Conservation (phyloP, 2,329 filamentous ascomycete genomes). For the Arthroderma sp. region DNA sequence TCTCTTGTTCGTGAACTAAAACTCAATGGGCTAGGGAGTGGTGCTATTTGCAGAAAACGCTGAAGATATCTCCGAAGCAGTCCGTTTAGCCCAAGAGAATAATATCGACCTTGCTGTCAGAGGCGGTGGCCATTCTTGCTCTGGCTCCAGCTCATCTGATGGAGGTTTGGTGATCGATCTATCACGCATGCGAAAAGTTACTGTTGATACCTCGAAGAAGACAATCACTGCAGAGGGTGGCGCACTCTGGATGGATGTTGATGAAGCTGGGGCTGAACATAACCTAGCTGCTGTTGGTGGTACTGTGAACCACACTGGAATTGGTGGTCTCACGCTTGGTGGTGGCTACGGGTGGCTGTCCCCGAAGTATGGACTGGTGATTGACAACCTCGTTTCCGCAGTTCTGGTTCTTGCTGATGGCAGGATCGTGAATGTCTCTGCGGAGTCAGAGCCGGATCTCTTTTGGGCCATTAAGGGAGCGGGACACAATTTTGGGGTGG, state of each 20-base stretch:
- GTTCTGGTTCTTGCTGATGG: conserved; percentile 31
- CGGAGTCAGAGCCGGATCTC: conserved; percentile 33
- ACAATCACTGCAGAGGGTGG: conserved; percentile 41
- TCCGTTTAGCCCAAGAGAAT: conserved; percentile 33
- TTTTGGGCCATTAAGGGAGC: conserved; percentile 38
- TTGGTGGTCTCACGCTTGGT: conserved; percentile 45
- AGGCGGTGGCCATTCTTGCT: conserved; percentile 45
- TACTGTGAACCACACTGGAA: conserved; percentile 49
- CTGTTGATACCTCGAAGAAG: conserved; percentile 33
- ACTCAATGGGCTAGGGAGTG: conserved; percentile 21
- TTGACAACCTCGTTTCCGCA: conserved; percentile 35
- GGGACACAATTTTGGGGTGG: conserved; percentile 34
- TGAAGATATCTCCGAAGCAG: conserved; percentile 27
- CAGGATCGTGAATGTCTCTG: conserved; percentile 25
- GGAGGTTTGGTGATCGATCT: conserved; percentile 46
- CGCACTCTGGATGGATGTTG: conserved; percentile 41
- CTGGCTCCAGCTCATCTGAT: conserved; percentile 36
- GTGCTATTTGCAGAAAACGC: conserved; percentile 28
- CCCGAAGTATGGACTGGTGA: conserved; percentile 41
- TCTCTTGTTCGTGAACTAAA: not conserved
- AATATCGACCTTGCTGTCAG: conserved; percentile 40
- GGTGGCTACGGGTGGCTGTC: conserved; percentile 48
- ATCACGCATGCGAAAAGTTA: conserved; percentile 36
- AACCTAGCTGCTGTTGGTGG: conserved; percentile 48
- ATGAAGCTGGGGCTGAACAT: conserved; percentile 36